These are phyloP conservation scores for Solanum chmielewskii DNA, from an alignment of 257 asterid species.

Conservation along the genomic window DNA sequence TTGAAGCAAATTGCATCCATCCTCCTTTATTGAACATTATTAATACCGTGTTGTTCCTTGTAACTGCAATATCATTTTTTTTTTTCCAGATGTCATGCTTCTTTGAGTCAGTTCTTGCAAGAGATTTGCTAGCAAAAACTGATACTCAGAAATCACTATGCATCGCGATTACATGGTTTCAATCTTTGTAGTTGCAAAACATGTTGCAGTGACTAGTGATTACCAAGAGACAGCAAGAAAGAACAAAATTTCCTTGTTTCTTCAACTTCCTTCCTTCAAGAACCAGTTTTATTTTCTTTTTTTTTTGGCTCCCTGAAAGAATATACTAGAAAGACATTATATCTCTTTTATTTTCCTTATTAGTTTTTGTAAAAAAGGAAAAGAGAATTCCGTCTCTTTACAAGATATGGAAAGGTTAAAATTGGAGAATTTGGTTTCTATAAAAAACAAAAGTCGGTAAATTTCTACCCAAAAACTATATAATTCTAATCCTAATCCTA, in stretches of 20 bases:
- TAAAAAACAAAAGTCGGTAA: neutral
- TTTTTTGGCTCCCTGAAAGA: neutral
- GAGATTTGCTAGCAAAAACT: neutral
- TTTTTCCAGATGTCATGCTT: neutral
- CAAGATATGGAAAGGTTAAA: neutral
- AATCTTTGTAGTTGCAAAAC: neutral
- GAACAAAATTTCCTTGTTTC: neutral
- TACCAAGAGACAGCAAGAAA: neutral
- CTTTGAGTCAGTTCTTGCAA: neutral
- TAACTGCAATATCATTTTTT: neutral
- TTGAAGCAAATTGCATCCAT: neutral
- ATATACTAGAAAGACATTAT: neutral
- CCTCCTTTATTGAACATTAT: neutral
- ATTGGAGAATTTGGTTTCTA: neutral
- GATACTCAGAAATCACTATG: neutral
- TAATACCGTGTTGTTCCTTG: neutral
- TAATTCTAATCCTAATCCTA: neutral
- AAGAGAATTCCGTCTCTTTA: neutral
- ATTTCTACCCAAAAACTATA: neutral
- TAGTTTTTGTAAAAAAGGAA: neutral
- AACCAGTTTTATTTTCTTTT: neutral
- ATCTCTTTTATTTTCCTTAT: neutral
- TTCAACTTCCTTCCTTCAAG: neutral
- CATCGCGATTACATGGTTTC: neutral
- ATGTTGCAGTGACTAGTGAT: neutral